Evolutionary conservation across 1,139 yeast species (phyloP).

Genomic region (Hanseniaspora gamundiae): DNA sequence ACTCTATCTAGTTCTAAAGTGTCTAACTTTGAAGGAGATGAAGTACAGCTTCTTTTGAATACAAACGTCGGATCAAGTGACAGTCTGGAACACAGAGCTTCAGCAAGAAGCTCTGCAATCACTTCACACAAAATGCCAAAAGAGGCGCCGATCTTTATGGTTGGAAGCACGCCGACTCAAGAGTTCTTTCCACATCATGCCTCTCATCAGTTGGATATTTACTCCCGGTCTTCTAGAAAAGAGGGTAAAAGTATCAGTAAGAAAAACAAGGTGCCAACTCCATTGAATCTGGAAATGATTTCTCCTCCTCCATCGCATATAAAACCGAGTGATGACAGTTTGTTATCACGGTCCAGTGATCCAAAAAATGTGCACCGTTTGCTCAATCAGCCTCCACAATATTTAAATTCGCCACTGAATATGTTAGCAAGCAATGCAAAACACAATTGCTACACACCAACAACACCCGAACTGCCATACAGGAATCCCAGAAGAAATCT

Average conservation of each 20-base stretch:
- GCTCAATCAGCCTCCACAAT: not conserved
- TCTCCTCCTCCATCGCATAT: slow-evolving; percentile 16
- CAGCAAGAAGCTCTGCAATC: too few relatives aligned
- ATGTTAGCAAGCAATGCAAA: not conserved
- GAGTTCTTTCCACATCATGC: not conserved
- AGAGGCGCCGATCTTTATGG: not conserved
- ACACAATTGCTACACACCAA: not conserved
- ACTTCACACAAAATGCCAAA: too few relatives aligned
- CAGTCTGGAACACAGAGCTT: too few relatives aligned
- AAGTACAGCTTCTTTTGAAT: not conserved
- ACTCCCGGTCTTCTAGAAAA: not conserved
- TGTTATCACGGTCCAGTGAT: not conserved
- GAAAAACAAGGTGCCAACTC: slow-evolving; percentile 15
- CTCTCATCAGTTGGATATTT: not conserved
- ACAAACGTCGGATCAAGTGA: not conserved
- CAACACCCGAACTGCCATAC: not conserved
- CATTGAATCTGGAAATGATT: slow-evolving; percentile 13
- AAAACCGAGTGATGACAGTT: not conserved
- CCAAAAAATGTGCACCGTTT: not conserved
- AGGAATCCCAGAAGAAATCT: not conserved
- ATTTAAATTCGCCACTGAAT: not conserved
- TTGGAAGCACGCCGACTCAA: not conserved
- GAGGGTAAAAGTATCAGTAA: slow-evolving; percentile 2
- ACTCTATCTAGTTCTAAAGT: slow-evolving; percentile 14
- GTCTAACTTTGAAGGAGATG: not conserved